Base-by-base conservation (phyloP, 164 flowering plant species). In the Dillenia turbinata region DNA sequence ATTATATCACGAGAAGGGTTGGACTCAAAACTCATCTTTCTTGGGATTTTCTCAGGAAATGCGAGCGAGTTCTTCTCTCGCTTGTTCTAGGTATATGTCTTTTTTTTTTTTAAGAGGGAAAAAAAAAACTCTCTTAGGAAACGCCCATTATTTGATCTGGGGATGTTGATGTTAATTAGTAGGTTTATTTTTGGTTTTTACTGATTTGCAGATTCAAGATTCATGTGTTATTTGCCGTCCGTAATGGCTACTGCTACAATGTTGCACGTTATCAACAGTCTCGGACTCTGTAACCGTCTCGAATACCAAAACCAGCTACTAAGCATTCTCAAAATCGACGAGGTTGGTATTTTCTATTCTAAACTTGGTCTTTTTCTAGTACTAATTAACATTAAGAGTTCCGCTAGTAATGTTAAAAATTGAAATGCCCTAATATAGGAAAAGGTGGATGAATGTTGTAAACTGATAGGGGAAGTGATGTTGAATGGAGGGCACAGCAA, bases 1-100 rank as follows among this genome's bases (percentile, higher is more conserved):
- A 89, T 73, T 83, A 73, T 57, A 77, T 91, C 9, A 66, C 75
- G 13, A 81, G 89, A 57, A 78, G 88, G 78, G 77, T 87, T 33
- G 85, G 82, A 1, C 64, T 86, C 44, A 81, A 78, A 71, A 68
- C 63, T 60, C 65, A 67, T 57, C 75, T 78, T 45, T 80, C 78
- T 59, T 71, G 79, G 81, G 86, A 85, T 50, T 82, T 91, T 52
- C 66, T 83, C 61, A 66, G 68, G 73, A 73, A 81, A 46, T 85
- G 84, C 60, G 85, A 89, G 66, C 61, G 54, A 22, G 51, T 85
- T 7, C 64, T 88, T 47, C 78, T 88, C 57, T 79, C 82, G 53
- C 43, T 74, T 45, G 61, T 90, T 44, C 54, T 80, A 24, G 98
- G 98, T 87, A 69, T 78, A 33, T 33, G 6, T 4, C 40, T 5